phyloP scores from a whole-genome alignment of 495 filamentous ascomycete species.

The Penicillium parvum region DNA sequence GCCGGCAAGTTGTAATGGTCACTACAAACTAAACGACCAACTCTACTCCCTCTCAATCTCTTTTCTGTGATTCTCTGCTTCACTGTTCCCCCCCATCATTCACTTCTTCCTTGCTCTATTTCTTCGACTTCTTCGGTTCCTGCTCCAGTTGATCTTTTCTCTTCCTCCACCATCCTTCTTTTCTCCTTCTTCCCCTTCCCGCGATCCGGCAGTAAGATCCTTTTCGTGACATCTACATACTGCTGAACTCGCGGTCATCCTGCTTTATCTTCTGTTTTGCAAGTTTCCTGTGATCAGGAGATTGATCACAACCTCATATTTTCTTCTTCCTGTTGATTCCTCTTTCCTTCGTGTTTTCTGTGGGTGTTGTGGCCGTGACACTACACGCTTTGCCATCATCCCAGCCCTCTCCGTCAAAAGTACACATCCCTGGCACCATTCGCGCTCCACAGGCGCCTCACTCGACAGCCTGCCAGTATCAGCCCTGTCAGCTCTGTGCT shows the following conservation, averaged over 20 bases:
- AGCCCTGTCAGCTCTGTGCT: background rate
- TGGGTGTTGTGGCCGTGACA: slow-evolving; percentile 6
- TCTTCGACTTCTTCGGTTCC: slow-evolving; percentile 1
- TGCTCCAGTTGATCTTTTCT: slow-evolving; percentile 1
- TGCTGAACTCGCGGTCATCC: background rate
- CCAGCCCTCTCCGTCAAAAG: slow-evolving; percentile 23
- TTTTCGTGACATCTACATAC: slow-evolving; percentile 21
- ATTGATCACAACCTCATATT: background rate
- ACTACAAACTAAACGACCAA: slow-evolving; percentile 34
- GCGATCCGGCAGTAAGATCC: slow-evolving; percentile 10
- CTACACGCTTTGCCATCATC: slow-evolving; percentile 3
- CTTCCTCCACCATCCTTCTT: slow-evolving; percentile 2
- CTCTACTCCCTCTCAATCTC: slow-evolving; percentile 11
- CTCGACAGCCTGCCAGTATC: background rate
- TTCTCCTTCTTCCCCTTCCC: slow-evolving; percentile 2
- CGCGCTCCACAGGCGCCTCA: slow-evolving; percentile 12
- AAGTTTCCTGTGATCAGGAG: background rate
- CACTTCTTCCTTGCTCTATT: slow-evolving; percentile 6
- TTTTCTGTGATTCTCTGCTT: slow-evolving; percentile 6
- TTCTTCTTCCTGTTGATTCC: slow-evolving; percentile 1
- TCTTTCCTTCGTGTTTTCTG: slow-evolving; percentile 1
- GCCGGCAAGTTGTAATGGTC: slow-evolving; percentile 17
- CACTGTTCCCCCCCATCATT: slow-evolving; percentile 8
- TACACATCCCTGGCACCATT: slow-evolving; percentile 40
- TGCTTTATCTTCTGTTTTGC: slow-evolving; percentile 3